Evolutionary conservation across 768 basidiomycete species (phyloP).

Genomic region (Stropharia rugosoannulata): DNA sequence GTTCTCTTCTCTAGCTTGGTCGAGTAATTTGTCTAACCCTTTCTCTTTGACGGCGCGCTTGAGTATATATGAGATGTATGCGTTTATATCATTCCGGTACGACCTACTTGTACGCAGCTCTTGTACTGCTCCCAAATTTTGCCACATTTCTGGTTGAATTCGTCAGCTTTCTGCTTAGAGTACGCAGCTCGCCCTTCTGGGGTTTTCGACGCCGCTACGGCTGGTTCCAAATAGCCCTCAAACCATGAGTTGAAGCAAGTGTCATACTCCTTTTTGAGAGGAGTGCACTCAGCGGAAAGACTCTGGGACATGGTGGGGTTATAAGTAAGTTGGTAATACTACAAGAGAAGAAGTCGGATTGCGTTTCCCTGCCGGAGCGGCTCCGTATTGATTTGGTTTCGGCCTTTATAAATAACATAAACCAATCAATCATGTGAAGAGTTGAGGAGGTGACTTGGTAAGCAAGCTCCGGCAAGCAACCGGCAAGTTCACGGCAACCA

Average conservation of each 20-base stretch:
- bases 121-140: conserved; percentile 80
- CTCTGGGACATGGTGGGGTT: conserved; percentile 65
- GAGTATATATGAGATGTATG: not conserved
- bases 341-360: not conserved
- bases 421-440: not conserved
- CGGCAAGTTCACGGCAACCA: no score
- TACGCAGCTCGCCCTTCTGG: conserved; percentile 53
- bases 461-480: no score
- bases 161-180: conserved; percentile 78
- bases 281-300: conserved; percentile 82
- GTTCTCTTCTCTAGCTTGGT: conserved; percentile 80
- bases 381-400: not conserved
- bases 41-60: conserved; percentile 81
- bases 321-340: not conserved
- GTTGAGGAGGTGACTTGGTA: no score
- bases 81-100: not conserved
- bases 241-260: conserved; percentile 98
- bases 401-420: not conserved
- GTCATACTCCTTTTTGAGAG: conserved; percentile 87
- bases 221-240: conserved; percentile 92
- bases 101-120: conserved; percentile 76
- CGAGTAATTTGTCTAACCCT: conserved; percentile 71
- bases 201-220: conserved; percentile 41
- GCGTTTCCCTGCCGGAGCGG: not conserved
- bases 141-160: conserved; percentile 87